Evolutionary conservation across 1,139 yeast genomes (phyloP), one percentile per base, ranked within the genome.

Genomic region (Pichia sp.): DNA sequence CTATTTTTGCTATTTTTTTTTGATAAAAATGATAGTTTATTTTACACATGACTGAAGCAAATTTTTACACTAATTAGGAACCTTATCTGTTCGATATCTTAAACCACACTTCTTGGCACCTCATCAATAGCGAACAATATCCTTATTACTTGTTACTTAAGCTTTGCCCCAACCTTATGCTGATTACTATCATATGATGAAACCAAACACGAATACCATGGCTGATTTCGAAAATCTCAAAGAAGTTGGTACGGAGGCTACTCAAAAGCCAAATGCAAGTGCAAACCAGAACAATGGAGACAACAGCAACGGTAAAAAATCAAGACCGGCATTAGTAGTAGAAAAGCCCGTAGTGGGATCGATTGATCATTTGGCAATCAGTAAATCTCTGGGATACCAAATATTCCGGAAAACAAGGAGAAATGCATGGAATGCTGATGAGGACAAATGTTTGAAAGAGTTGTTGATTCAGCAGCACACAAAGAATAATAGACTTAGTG

Each of bases 371-470:
- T 66, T 86, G 54, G 84, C 85, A 23, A 76, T 85, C 30, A 84
- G 92, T 4, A 87, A 85, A 65, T 81, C 87, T 1, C 69, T 87
- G n/a, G 95, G 95, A 6, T 84, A 83, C 66, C 87, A 84, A 62
- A 86, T 90, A 1, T 84, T 82, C 63, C 72, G 92, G 43, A 75
- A 85, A 54, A 80, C 75, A 16, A 74, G 82, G 4, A 72, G 93
- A 54, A 80, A 82, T 56, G 80, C 87, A 5, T 87, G 95, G 95
- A 73, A 81, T 1, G 77, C 78, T 52, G 82, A 80, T 42, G 93
- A 87, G 59, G 95, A 87, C 66, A 67, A 69, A 6, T 66, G 71
- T 15, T 68, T 87, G 38, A 71, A 71, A 53, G 59, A 62, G 8
- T 42, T 59, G 3, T 76, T 84, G 13, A 64, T 74, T 45, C 68